Evolutionary conservation across 1,139 yeast genomes (phyloP).

Genomic region (Meyerozyma sp.): DNA sequence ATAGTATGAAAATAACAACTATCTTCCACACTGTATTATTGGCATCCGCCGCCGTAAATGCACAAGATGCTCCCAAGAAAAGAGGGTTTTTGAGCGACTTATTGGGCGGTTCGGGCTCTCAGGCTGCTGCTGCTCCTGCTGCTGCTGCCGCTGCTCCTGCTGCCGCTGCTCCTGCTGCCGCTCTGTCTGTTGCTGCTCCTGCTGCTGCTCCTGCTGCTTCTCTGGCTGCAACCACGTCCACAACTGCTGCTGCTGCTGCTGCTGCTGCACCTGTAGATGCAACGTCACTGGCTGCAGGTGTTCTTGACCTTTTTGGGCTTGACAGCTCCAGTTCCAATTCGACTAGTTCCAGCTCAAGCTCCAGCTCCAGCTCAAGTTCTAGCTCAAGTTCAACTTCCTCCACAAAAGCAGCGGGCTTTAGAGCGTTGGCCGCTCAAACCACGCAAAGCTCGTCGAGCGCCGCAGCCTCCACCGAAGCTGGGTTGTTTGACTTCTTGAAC

Average conservation of each 20-base stretch:
- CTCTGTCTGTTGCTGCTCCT: constrained; percentile 3
- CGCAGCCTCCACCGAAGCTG: neutral
- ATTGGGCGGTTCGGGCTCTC: constrained; percentile 7
- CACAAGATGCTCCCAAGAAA: constrained; percentile 9
- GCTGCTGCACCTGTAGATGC: constrained; percentile 2
- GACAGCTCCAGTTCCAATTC: neutral
- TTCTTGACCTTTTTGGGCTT: neutral
- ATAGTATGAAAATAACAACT: constrained; percentile 15
- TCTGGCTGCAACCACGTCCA: neutral
- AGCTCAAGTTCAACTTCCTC: neutral
- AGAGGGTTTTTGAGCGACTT: constrained; percentile 14
- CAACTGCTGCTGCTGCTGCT: constrained; percentile 1
- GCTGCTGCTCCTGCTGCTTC: constrained; percentile 6
- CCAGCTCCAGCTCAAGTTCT: neutral
- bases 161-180: constrained; percentile 2
- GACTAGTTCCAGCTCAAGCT: neutral
- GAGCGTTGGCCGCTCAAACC: neutral
- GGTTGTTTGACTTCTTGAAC: neutral
- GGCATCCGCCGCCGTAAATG: constrained; percentile 15
- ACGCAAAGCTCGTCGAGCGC: neutral
- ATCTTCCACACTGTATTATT: constrained; percentile 16
- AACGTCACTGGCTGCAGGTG: neutral
- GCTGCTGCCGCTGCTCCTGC: neutral
- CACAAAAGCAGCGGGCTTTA: neutral
- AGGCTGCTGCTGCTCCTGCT: constrained; percentile 6